Percentiles rank a stretch among this genome's conserved stretches.
Evolutionary conservation across 345 rosid species (phyloP).

Genomic region (Eucalyptus cloeziana): DNA sequence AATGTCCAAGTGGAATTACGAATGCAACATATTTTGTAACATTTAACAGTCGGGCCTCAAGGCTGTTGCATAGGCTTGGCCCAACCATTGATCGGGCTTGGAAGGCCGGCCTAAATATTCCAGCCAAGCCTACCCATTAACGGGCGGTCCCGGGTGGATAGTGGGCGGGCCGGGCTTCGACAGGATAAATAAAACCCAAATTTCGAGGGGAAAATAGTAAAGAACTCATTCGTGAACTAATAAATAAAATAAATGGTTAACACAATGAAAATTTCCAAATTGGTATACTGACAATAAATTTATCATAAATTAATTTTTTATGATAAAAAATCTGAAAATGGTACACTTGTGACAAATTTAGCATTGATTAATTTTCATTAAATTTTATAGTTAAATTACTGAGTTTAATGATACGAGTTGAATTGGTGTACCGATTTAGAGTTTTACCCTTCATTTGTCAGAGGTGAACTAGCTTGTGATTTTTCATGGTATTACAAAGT

Average conservation of each 20-base stretch:
- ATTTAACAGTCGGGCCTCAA: not conserved
- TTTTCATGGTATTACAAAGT: no score
- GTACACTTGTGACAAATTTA: accelerated
- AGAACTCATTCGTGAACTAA: not conserved
- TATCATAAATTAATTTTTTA: accelerated
- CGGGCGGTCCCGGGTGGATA: accelerated
- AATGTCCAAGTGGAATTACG: not conserved
- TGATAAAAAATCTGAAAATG: accelerated
- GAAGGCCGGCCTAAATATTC: not conserved
- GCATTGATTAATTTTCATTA: accelerated
- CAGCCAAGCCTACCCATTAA: not conserved
- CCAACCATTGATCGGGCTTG: not conserved
- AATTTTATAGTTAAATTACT: accelerated
- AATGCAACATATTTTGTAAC: not conserved
- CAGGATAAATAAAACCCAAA: not conserved
- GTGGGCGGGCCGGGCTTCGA: not conserved
- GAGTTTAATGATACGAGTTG: accelerated
- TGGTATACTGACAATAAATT: accelerated
- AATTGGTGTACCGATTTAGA: accelerated
- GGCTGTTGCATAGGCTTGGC: not conserved
- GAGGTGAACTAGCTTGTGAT: accelerated
- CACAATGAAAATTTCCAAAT: accelerated
- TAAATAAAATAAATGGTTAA: not conserved
- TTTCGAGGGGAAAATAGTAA: not conserved
- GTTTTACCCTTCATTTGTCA: accelerated